Conservation (phyloP, 2,329 filamentous ascomycete species). For the Davidsoniella eucalypti region DNA sequence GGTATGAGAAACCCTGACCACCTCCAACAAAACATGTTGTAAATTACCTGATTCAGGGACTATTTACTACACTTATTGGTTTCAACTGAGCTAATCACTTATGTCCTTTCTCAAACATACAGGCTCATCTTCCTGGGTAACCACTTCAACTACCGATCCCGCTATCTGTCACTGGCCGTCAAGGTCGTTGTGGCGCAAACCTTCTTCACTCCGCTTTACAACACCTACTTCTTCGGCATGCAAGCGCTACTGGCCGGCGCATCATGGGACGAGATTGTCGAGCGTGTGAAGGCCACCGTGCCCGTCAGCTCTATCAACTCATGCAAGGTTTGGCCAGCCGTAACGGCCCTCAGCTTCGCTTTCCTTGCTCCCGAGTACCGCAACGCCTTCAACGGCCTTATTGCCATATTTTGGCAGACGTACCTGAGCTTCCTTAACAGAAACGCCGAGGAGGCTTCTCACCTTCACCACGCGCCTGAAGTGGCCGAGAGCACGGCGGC, state of each 20-base stretch:
- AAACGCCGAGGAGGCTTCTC: conserved; percentile 39
- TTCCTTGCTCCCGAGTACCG: conserved; percentile 66
- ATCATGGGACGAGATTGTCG: conserved; percentile 42
- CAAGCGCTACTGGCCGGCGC: conserved; percentile 62
- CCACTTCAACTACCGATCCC: conserved; percentile 71
- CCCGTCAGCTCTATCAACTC: conserved; percentile 63
- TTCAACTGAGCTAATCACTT: not conserved
- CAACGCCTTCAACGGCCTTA: conserved; percentile 59
- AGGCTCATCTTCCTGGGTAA: conserved; percentile 68
- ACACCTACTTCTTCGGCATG: conserved; percentile 66
- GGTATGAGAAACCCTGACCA: conserved; percentile 34
- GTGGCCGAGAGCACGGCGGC: not conserved
- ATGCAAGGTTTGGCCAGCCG: conserved; percentile 74
- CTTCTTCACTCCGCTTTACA: conserved; percentile 70
- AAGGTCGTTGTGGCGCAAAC: conserved; percentile 72
- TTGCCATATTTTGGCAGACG: conserved; percentile 84
- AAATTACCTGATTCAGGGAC: no score
- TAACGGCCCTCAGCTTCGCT: conserved; percentile 77
- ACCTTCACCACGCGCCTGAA: conserved; percentile 5
- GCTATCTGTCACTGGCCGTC: conserved; percentile 49
- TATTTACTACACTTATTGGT: not conserved
- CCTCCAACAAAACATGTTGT: no score
- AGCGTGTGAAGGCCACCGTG: conserved; percentile 59
- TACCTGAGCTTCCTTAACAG: conserved; percentile 73
- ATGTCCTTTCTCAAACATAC: not conserved